Evolutionary conservation across 2,329 filamentous ascomycete genomes (phyloP).

Genomic region (Fusarium denticulatum): DNA sequence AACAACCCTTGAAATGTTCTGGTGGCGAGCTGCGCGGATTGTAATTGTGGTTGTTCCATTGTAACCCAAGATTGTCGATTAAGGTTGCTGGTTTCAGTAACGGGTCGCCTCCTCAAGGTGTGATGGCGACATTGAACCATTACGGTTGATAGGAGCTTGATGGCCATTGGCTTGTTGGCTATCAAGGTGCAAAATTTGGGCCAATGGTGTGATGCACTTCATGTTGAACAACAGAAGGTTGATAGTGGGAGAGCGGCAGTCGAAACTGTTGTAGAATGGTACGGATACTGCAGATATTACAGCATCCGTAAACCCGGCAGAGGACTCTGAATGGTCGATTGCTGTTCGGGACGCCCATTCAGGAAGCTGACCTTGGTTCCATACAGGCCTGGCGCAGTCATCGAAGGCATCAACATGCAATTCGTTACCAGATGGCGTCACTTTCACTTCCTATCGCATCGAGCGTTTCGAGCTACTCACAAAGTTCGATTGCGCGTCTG

Average conservation of each 20-base stretch:
- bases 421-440: constrained; percentile 42
- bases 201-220: constrained; percentile 35
- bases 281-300: constrained; percentile 27
- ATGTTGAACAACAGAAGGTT: constrained; percentile 15
- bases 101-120: constrained; percentile 35
- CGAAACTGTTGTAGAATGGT: constrained; percentile 8
- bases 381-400: constrained; percentile 21
- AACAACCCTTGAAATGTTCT: not conserved
- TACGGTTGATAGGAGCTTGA: constrained; percentile 22
- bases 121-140: constrained; percentile 23
- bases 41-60: constrained; percentile 11
- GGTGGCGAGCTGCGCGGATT: constrained; percentile 31
- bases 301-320: constrained; percentile 25
- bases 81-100: constrained; percentile 23
- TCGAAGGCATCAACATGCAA: constrained; percentile 30
- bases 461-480: constrained; percentile 37
- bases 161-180: constrained; percentile 31
- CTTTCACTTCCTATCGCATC: constrained; percentile 31
- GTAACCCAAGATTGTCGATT: constrained; percentile 12
- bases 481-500: constrained; percentile 26
- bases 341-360: constrained; percentile 27
- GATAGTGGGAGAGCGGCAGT: constrained; percentile 17
- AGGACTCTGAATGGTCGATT: constrained; percentile 27
- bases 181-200: constrained; percentile 27
- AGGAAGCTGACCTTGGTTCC: constrained; percentile 23